Percentiles rank a stretch among this genome's conserved stretches.
Evolutionary conservation across 75 land plant species (phyloP).

Genomic region (Pseudotsuga menziesii): DNA sequence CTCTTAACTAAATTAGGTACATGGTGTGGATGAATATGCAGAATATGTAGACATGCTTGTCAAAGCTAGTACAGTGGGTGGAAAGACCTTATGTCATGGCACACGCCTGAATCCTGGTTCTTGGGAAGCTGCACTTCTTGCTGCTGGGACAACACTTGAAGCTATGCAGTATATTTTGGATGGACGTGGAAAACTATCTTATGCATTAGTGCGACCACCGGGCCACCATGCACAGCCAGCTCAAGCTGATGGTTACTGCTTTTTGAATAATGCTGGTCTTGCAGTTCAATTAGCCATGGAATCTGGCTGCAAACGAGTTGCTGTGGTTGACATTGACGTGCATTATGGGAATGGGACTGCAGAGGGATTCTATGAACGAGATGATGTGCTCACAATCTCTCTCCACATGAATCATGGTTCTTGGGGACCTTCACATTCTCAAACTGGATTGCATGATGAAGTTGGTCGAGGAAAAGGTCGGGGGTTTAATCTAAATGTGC

Average conservation of each 20-base stretch:
- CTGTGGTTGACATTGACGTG: slow-evolving; percentile 84
- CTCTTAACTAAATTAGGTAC: background rate
- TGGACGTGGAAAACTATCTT: slow-evolving; percentile 66
- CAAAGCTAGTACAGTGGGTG: slow-evolving; percentile 61
- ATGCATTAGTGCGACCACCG: slow-evolving; percentile 88
- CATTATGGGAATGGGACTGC: slow-evolving; percentile 96
- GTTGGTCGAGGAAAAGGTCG: slow-evolving; percentile 65
- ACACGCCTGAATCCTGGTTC: slow-evolving; percentile 83
- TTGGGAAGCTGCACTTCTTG: slow-evolving; percentile 80
- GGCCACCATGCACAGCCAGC: slow-evolving; percentile 96
- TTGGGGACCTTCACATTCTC: slow-evolving; percentile 91
- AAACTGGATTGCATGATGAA: slow-evolving; percentile 63
- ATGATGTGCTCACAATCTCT: slow-evolving; percentile 78
- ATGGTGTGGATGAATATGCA: slow-evolving; percentile 18
- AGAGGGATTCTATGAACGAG: slow-evolving; percentile 68
- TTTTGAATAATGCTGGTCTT: slow-evolving; percentile 87
- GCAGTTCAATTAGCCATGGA: slow-evolving; percentile 68
- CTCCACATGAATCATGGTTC: slow-evolving; percentile 96
- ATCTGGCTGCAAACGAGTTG: slow-evolving; percentile 57
- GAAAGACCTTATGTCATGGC: slow-evolving; percentile 45
- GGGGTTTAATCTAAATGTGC: slow-evolving; percentile 82
- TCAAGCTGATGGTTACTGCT: slow-evolving; percentile 92
- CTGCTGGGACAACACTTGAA: slow-evolving; percentile 80
- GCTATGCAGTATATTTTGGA: slow-evolving; percentile 74
- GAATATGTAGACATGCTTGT: slow-evolving; percentile 70